These are phyloP conservation scores for Pezicula neosporulosa DNA, from an alignment of 2,329 filamentous ascomycete genomes.

Conservation along the genomic window DNA sequence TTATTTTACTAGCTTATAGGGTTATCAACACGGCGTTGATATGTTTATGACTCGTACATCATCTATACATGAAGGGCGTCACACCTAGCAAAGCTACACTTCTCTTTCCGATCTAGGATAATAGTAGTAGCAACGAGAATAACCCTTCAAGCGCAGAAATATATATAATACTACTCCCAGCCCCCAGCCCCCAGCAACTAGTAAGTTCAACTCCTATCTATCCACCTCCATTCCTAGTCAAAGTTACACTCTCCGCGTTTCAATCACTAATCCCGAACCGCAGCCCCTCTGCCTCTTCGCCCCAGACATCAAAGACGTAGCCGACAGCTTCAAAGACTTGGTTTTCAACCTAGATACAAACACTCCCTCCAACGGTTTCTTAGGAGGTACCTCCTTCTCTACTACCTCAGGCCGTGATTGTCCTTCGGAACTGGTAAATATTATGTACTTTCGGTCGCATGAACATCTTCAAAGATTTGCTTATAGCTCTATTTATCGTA, in stretches of 20 bases:
- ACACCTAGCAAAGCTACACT: constrained; percentile 3
- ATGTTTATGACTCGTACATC: constrained; percentile 4
- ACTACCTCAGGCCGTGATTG: constrained; percentile 31
- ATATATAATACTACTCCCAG: constrained; percentile 7
- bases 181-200: constrained; percentile 10
- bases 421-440: constrained; percentile 35
- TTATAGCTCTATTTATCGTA: constrained; percentile 42
- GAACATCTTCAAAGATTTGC: constrained; percentile 50
- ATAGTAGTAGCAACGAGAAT: constrained; percentile 1
- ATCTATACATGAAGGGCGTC: constrained; percentile 9
- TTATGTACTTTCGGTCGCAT: constrained; percentile 48
- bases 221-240: background rate
- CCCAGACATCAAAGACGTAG: constrained; percentile 39
- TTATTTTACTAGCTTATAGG: background rate
- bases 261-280: background rate
- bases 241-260: no score
- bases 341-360: constrained; percentile 30
- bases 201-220: constrained; percentile 1
- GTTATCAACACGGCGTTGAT: background rate
- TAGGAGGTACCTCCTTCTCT: constrained; percentile 40
- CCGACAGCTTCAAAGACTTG: constrained; percentile 36
- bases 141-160: constrained; percentile 1
- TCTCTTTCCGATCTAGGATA: constrained; percentile 5
- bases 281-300: constrained; percentile 43
- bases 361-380: constrained; percentile 42